These are phyloP conservation scores for Nigrospora oryzae DNA, from an alignment of 2,329 filamentous ascomycete species.

Conservation along the genomic window DNA sequence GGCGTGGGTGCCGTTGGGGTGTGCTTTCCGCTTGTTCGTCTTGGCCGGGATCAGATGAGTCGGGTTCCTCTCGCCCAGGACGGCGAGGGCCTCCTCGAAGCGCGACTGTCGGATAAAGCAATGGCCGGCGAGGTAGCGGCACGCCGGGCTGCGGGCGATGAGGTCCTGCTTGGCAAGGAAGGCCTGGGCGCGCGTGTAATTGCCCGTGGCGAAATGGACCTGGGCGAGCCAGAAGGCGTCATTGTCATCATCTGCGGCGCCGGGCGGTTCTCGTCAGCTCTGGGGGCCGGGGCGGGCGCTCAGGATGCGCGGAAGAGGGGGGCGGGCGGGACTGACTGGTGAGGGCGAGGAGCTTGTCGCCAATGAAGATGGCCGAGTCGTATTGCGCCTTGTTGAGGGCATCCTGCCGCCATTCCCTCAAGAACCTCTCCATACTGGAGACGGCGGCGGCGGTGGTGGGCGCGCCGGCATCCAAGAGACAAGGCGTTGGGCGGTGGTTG, in stretches of 20 bases:
- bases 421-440: slow-evolving; percentile 73
- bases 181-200: slow-evolving; percentile 84
- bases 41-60: slow-evolving; percentile 69
- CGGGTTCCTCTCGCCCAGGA: slow-evolving; percentile 92
- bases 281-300: too few species aligned
- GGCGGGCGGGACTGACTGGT: slow-evolving; percentile 59
- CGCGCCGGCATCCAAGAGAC: background rate
- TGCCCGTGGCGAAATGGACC: slow-evolving; percentile 90
- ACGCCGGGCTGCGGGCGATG: slow-evolving; percentile 72
- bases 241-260: slow-evolving; percentile 67
- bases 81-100: slow-evolving; percentile 77
- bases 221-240: slow-evolving; percentile 98
- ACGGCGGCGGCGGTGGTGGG: background rate
- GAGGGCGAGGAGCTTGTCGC: slow-evolving; percentile 90
- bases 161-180: slow-evolving; percentile 81
- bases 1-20: slow-evolving; percentile 38
- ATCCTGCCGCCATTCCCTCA: slow-evolving; percentile 92
- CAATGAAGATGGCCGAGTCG: slow-evolving; percentile 93
- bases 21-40: slow-evolving; percentile 59
- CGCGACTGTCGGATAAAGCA: slow-evolving; percentile 89
- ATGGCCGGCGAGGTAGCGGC: slow-evolving; percentile 86
- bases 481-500: too few species aligned
- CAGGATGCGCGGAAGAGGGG: background rate
- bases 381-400: slow-evolving; percentile 94
- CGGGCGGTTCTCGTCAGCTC: too few species aligned